A percentile compares a stretch with the other conserved stretches of the same genome.
These are phyloP conservation scores for Fraxinus sp. DNA, from an alignment of 305 asterid species.

Conservation along the genomic window DNA sequence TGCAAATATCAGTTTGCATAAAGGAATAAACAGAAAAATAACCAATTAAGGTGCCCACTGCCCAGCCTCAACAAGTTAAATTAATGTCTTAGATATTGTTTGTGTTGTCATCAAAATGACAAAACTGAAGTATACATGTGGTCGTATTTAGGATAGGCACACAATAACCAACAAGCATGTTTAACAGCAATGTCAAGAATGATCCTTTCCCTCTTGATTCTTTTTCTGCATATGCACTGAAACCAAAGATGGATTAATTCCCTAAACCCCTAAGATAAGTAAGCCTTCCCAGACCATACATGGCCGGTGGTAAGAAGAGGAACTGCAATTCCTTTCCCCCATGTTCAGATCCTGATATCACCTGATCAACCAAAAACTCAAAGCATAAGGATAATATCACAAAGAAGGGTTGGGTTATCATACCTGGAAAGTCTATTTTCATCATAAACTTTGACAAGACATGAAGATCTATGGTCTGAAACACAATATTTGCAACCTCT, in stretches of 20 bases:
- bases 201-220: background rate
- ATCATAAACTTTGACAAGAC: conserved; percentile 75
- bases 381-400: background rate
- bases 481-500: conserved; percentile 86
- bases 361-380: background rate
- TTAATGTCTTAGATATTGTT: background rate
- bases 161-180: background rate
- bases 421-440: conserved; percentile 63
- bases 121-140: background rate
- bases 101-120: background rate
- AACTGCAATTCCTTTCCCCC: background rate
- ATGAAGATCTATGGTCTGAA: conserved; percentile 87
- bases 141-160: background rate
- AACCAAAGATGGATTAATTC: background rate
- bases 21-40: background rate
- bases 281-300: background rate
- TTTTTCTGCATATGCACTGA: background rate
- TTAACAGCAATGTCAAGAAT: background rate
- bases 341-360: background rate
- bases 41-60: background rate
- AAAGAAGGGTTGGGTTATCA: conserved; percentile 13
- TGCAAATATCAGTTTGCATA: background rate
- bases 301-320: background rate
- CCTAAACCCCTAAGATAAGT: background rate
- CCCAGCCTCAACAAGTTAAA: background rate